These are phyloP conservation scores for Lachancea quebecensis DNA, from an alignment of 805 yeast genomes.

Conservation along the genomic window DNA sequence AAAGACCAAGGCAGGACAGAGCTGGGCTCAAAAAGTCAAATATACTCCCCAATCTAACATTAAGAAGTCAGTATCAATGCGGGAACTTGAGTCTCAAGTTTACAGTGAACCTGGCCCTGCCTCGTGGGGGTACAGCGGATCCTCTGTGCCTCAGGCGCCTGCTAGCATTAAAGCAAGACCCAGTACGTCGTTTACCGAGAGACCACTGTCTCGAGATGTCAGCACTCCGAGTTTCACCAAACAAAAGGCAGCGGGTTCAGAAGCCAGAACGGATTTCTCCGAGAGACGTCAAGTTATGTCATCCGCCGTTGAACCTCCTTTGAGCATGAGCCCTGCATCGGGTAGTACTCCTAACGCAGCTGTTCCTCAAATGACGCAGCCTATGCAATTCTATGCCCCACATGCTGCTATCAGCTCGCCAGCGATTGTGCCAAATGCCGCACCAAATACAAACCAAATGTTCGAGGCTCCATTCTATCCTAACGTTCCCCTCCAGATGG, in stretches of 20 bases:
- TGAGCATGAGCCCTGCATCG: too few relatives aligned
- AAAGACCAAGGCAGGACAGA: neutral
- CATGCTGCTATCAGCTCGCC: neutral
- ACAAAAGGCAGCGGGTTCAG: conserved; percentile 1
- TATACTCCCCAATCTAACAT: neutral
- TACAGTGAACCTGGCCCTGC: neutral
- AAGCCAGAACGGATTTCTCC: neutral
- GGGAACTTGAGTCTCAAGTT: conserved; percentile 12
- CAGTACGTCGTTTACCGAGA: conserved; percentile 3
- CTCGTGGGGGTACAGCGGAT: conserved; percentile 29
- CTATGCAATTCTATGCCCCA: neutral
- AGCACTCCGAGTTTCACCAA: conserved; percentile 9
- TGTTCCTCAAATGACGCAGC: conserved; percentile 4
- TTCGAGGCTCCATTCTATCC: conserved; percentile 1
- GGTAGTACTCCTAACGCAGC: neutral
- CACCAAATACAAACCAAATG: neutral
- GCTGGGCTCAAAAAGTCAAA: neutral
- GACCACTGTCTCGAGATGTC: neutral
- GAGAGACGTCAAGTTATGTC: too few relatives aligned
- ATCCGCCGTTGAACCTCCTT: too few relatives aligned
- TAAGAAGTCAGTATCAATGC: conserved; percentile 5
- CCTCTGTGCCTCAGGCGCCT: conserved; percentile 30
- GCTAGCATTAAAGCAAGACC: conserved; percentile 23
- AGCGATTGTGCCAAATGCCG: neutral
- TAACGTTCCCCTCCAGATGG: neutral